Evolutionary conservation across 2,329 filamentous ascomycete species (phyloP).

Genomic region (Plenodomus lindquistii): DNA sequence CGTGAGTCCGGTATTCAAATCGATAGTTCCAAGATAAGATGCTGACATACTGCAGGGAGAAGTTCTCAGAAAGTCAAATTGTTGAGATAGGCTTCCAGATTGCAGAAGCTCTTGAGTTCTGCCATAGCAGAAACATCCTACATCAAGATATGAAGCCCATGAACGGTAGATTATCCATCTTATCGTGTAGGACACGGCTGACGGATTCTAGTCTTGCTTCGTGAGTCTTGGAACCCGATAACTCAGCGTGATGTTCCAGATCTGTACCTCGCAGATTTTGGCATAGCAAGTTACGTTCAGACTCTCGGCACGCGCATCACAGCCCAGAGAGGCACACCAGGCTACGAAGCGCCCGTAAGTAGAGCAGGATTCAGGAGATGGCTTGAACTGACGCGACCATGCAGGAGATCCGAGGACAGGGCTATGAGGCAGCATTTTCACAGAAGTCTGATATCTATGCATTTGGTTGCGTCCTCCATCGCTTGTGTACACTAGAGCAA

Average conservation of each 20-base stretch:
- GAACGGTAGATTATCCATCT: slow-evolving; percentile 6
- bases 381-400: neutral
- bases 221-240: slow-evolving; percentile 8
- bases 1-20: slow-evolving; percentile 1
- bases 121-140: slow-evolving; percentile 13
- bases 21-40: neutral
- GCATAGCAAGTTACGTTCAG: slow-evolving; percentile 12
- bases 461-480: slow-evolving; percentile 16
- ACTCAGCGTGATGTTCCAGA: slow-evolving; percentile 11
- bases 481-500: slow-evolving; percentile 8
- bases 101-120: slow-evolving; percentile 15
- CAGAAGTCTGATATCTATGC: slow-evolving; percentile 21
- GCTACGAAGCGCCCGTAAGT: slow-evolving; percentile 15
- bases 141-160: slow-evolving; percentile 21
- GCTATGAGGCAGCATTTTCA: slow-evolving; percentile 10
- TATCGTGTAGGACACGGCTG: neutral
- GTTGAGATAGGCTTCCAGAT: slow-evolving; percentile 18
- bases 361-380: neutral
- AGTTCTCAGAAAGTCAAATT: slow-evolving; percentile 16
- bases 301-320: slow-evolving; percentile 11
- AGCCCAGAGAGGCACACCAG: slow-evolving; percentile 9
- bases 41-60: slow-evolving; percentile 3
- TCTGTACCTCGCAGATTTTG: slow-evolving; percentile 16
- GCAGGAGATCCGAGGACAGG: slow-evolving; percentile 12
- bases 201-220: slow-evolving; percentile 5